Evolutionary conservation across 2,329 filamentous ascomycete genomes (phyloP).

Genomic region (Pezicula radicicola): DNA sequence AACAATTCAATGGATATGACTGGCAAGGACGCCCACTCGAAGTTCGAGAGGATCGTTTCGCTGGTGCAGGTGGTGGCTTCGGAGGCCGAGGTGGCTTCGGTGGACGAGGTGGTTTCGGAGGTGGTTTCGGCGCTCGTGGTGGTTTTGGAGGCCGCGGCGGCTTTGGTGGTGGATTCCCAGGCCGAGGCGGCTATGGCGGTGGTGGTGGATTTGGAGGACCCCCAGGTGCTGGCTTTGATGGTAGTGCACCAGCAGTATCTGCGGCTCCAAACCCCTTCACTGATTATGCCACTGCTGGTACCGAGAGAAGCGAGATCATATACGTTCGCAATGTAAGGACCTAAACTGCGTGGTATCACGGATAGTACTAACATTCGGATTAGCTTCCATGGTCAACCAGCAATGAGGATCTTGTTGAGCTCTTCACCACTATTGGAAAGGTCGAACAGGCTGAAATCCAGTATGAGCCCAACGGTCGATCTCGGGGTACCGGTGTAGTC

Average conservation of each 20-base stretch:
- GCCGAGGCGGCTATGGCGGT: slow-evolving; percentile 38
- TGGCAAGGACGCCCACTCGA: slow-evolving; percentile 94
- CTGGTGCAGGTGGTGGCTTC: slow-evolving; percentile 51
- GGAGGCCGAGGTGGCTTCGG: slow-evolving; percentile 41
- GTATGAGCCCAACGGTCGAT: slow-evolving; percentile 94
- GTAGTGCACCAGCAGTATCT: slow-evolving; percentile 38
- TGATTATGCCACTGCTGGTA: slow-evolving; percentile 83
- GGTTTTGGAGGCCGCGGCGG: slow-evolving; percentile 56
- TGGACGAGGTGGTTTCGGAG: slow-evolving; percentile 40
- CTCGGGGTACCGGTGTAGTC: slow-evolving; percentile 93
- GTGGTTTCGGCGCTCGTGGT: slow-evolving; percentile 54
- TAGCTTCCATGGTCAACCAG: slow-evolving; percentile 98
- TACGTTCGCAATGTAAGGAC: slow-evolving; percentile 91
- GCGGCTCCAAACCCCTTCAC: slow-evolving; percentile 86
- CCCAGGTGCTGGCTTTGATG: slow-evolving; percentile 23
- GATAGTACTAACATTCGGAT: slow-evolving; percentile 11
- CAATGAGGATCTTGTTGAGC: slow-evolving; percentile 93
- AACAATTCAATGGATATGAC: slow-evolving; percentile 97
- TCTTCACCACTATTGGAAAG: slow-evolving; percentile 97
- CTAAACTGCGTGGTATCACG: not conserved
- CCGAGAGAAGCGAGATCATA: slow-evolving; percentile 79
- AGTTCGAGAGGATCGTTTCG: slow-evolving; percentile 94
- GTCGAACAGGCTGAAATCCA: slow-evolving; percentile 99
- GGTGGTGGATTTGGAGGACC: slow-evolving; percentile 41
- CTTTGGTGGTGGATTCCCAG: slow-evolving; percentile 48